These are phyloP conservation scores for Bruguiera sexangula DNA, from an alignment of 345 rosid species.

Conservation along the genomic window DNA sequence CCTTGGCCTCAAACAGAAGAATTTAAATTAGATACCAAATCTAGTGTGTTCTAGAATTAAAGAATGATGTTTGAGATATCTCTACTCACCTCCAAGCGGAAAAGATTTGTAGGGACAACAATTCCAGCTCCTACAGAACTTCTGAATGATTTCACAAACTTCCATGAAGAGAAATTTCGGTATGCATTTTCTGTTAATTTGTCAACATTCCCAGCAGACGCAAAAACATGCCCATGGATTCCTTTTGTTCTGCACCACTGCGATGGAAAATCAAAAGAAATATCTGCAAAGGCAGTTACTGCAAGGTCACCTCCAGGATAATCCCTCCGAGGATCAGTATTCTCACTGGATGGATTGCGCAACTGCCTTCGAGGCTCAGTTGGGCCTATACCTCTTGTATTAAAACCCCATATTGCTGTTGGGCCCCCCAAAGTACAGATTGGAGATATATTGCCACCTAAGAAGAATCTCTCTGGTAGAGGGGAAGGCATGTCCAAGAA, in stretches of 20 bases:
- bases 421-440: constrained; percentile 81
- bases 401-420: constrained; percentile 74
- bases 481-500: constrained; percentile 51
- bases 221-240: constrained; percentile 82
- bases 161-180: constrained; percentile 46
- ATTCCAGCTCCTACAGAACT: constrained; percentile 82
- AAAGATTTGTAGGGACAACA: constrained; percentile 70
- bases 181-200: constrained; percentile 73
- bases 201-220: constrained; percentile 78
- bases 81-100: constrained; percentile 81
- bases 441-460: constrained; percentile 92
- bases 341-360: constrained; percentile 31
- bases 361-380: constrained; percentile 62
- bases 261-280: constrained; percentile 85
- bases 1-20: constrained; percentile 1
- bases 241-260: constrained; percentile 83
- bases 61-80: neutral
- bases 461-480: constrained; percentile 81
- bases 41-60: too few relatives aligned
- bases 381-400: constrained; percentile 80
- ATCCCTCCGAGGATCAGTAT: constrained; percentile 49
- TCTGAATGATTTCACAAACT: constrained; percentile 57
- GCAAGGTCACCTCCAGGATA: constrained; percentile 93
- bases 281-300: constrained; percentile 76
- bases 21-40: constrained; percentile 2